Evolutionary conservation across 768 basidiomycete genomes (phyloP), one percentile per base, ranked within the genome.

Genomic region (Boletales sp.): DNA sequence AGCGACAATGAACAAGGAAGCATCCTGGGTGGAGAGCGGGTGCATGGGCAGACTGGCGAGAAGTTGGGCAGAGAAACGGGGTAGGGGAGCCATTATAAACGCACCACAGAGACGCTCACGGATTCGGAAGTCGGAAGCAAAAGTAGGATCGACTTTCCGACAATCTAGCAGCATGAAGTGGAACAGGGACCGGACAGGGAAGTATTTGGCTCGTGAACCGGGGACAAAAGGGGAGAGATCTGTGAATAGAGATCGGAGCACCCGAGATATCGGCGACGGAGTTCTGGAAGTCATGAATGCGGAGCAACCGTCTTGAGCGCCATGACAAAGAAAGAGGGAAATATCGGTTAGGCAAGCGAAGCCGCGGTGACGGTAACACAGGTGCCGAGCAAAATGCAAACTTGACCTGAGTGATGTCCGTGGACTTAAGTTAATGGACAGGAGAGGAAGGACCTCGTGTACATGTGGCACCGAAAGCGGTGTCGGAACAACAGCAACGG

Each of bases 351-450:
- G 58, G 60, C 62, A 62, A 68, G 64, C 62, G 65, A 70, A 57
- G 57, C 68, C 68, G 60, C 68, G 67, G 67, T 70, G 62, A 68
- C 68, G 68, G 66, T 53, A 68, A 35, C 47, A 55, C 62, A 55
- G 54, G 57, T 68, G 68, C 68, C 68, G 66, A 68, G 58, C 62
- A 68, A 44, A 50, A 50, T 59, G 56, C 51, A 64, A 41, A 56
- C 59, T 55, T 49, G 50, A 63, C 51, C 58, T 57, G 60, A 51
- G 59, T 57, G 61, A 68, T 69, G 67, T 70, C 67, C 67, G 67
- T 70, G 67, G 67, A 68, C 57, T 68, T 68, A 68, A 68, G 69
- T 69, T 67, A 67, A 67, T 67, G 48, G 57, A 65, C 61, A 59
- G 59, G 63, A 65, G 57, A 58, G 66, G 68, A 69, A 67, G 57